A percentile compares a stretch with the other conserved stretches of the same genome.
Evolutionary conservation across 495 filamentous ascomycete species (phyloP).

Genomic region (Talaromyces thailandensis): DNA sequence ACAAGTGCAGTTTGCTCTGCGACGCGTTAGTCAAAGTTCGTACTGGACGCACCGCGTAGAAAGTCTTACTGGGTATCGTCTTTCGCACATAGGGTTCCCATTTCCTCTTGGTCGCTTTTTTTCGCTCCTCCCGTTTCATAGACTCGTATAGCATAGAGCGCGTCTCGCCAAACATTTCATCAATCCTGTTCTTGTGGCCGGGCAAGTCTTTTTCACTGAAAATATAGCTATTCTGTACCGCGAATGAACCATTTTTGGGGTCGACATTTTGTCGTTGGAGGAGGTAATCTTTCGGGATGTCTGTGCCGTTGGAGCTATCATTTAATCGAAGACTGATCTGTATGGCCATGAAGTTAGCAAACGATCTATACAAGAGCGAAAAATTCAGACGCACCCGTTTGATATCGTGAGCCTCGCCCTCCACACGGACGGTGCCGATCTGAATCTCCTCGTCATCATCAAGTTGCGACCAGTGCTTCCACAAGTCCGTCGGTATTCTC

Average conservation of each 20-base stretch:
- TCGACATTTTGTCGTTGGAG: constrained; percentile 50
- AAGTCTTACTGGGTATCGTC: constrained; percentile 66
- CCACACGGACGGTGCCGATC: constrained; percentile 70
- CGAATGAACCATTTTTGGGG: constrained; percentile 36
- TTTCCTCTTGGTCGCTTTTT: constrained; percentile 46
- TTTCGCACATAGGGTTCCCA: constrained; percentile 64
- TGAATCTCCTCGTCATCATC: constrained; percentile 55
- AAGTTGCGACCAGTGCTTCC: constrained; percentile 54
- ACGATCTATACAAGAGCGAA: background rate
- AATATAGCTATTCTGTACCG: constrained; percentile 66
- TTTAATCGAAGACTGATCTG: constrained; percentile 45
- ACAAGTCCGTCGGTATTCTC: constrained; percentile 68
- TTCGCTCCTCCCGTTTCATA: constrained; percentile 37
- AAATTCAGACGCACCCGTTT: constrained; percentile 34
- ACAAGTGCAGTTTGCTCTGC: constrained; percentile 73
- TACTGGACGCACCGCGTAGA: background rate
- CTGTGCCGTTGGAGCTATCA: constrained; percentile 48
- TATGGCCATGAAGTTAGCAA: background rate
- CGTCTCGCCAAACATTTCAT: constrained; percentile 32
- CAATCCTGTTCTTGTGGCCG: constrained; percentile 48
- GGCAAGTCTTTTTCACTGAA: constrained; percentile 90
- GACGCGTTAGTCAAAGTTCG: constrained; percentile 13
- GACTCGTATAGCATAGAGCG: constrained; percentile 38
- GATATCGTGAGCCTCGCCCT: constrained; percentile 40
- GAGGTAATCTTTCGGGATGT: constrained; percentile 75